Evolutionary conservation across 306 rosid genomes (phyloP), one percentile per base, ranked within the genome.

Genomic region (Canavalia ensiformis): DNA sequence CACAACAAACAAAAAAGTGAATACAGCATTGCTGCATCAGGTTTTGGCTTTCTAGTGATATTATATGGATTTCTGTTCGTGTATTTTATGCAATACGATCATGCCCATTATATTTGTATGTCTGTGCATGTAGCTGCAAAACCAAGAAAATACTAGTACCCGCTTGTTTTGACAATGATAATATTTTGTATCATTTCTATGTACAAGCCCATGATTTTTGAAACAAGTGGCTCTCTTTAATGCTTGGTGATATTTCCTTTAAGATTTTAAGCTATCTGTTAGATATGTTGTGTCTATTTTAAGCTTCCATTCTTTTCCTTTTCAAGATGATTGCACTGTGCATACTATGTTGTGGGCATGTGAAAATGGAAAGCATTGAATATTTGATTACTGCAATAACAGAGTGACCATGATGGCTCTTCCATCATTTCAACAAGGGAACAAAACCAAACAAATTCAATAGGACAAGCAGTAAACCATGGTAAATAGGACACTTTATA

Each of bases 81-180:
- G 35, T 45, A 13, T 52, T 67, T 55, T 84, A 81, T 6, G 49
- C n/a, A 78, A 31, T 25, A 42, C 41, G 60, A 75, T 84, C 58
- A 75, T 63, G 63, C 69, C 29, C 50, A 54, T 83, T 12, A 47
- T 62, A 56, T 75, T 34, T 77, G 60, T 45, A 29, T 77, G 62
- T 81, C 13, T 79, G 81, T 67, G 75, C 86, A 46, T 67, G 84
- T 63, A 60, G 79, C 55, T 83, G 75, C 69, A 50, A 83, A 86
- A 75, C 42, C 77, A 75, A 67, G 45, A 42, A 79, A 79, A 69
- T 76, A 72, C 80, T 63, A 63, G 63, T 60, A 78, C 58, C 58
- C 29, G n/a, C 39, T 72, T 76, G 59, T 57, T 37, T n/a, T 57
- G 70, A 56, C 76, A 84, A 87, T 68, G 60, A 72, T 71, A 74